A percentile compares a stretch with the other conserved stretches of the same genome.
Evolutionary conservation across 2,329 filamentous ascomycete genomes (phyloP).

Genomic region (Zasmidium angulare): DNA sequence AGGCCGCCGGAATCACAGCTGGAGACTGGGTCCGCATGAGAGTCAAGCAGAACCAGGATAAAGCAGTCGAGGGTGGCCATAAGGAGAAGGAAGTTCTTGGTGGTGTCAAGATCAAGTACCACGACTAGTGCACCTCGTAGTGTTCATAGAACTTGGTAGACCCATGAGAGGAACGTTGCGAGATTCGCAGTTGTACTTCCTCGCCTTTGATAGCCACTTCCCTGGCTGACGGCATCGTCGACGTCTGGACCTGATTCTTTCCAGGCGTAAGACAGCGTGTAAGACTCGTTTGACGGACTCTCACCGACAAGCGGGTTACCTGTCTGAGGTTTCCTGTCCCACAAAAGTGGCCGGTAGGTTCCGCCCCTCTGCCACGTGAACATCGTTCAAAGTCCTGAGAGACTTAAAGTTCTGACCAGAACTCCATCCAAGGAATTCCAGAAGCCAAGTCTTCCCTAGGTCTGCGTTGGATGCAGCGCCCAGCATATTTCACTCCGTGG

Average conservation of each 20-base stretch:
- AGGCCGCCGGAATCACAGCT: slow-evolving; percentile 26
- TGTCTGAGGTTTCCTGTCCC: background rate
- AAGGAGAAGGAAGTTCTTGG: slow-evolving; percentile 31
- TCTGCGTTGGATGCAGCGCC: background rate
- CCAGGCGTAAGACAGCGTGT: background rate
- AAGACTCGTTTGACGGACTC: background rate
- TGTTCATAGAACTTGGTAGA: background rate
- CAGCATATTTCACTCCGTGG: background rate
- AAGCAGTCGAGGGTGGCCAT: slow-evolving; percentile 17
- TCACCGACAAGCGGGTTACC: background rate
- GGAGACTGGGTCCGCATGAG: slow-evolving; percentile 31
- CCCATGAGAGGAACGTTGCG: too few species aligned
- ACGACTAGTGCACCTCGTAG: slow-evolving; percentile 21
- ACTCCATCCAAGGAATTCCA: background rate
- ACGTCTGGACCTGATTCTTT: background rate
- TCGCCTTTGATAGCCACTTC: background rate
- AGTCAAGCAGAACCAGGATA: slow-evolving; percentile 31
- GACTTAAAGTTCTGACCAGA: background rate
- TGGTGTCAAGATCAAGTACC: slow-evolving; percentile 36
- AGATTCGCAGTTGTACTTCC: background rate
- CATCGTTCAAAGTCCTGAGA: background rate
- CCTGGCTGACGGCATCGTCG: background rate
- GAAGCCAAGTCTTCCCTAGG: background rate
- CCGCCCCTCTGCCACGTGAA: background rate
- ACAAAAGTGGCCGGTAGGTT: background rate